Conservation (phyloP, 768 basidiomycete genomes). For the Dentipellis sp. region DNA sequence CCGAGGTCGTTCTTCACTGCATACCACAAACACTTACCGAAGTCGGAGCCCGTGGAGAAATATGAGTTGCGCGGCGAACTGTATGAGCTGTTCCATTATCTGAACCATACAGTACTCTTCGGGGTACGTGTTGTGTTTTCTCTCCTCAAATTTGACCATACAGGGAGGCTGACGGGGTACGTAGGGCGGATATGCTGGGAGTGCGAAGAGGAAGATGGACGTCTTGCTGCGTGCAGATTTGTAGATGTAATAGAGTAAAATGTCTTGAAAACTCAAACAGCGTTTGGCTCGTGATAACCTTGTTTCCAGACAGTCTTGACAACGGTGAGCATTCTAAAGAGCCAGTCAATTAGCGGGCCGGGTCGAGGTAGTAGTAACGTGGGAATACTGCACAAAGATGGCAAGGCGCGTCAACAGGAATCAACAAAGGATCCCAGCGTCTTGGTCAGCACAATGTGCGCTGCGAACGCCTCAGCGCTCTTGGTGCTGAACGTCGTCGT, state of each 20-base stretch:
- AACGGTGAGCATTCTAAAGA: too few species aligned
- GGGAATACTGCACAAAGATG: slow-evolving; percentile 3
- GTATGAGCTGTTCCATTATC: slow-evolving; percentile 76
- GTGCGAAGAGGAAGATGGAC: slow-evolving; percentile 41
- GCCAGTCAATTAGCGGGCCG: not conserved
- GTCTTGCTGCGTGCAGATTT: slow-evolving; percentile 25
- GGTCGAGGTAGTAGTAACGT: not conserved
- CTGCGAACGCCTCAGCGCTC: not conserved
- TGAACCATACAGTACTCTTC: slow-evolving; percentile 75
- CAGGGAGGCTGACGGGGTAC: not conserved
- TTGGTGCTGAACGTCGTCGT: not conserved
- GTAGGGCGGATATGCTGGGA: slow-evolving; percentile 41
- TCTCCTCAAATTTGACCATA: not conserved
- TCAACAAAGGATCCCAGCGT: not conserved
- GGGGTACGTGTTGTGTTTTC: slow-evolving; percentile 39
- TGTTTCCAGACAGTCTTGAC: too few species aligned
- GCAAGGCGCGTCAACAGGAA: slow-evolving; percentile 3
- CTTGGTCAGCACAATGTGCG: not conserved
- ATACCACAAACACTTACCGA: slow-evolving; percentile 56
- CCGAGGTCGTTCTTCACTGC: slow-evolving; percentile 50
- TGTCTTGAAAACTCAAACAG: not conserved
- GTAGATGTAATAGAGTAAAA: slow-evolving; percentile 12
- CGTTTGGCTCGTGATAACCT: not conserved
- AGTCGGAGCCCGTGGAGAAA: slow-evolving; percentile 54
- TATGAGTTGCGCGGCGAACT: slow-evolving; percentile 55